Conservation (phyloP, 306 rosid genomes). For the Hippophae tibetana region DNA sequence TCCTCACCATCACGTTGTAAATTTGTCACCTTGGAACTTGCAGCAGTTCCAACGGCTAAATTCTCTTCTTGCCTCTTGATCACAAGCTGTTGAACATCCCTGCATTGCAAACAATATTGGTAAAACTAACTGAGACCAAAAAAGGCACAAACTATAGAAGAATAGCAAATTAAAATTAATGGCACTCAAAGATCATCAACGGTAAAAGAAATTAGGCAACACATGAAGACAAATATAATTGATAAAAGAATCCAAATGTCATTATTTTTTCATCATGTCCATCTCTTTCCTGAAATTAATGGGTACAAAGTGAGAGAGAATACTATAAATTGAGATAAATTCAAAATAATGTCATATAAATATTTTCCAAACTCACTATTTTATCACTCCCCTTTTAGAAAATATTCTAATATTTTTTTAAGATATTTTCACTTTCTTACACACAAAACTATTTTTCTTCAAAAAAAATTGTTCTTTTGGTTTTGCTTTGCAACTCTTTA, state of each 20-base stretch:
- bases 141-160: not conserved
- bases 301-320: too few species aligned
- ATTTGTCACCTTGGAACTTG: constrained; percentile 29
- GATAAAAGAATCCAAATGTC: not conserved
- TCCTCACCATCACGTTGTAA: constrained; percentile 29
- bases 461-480: too few species aligned
- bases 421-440: too few species aligned
- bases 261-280: constrained; percentile 43
- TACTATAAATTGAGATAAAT: too few species aligned
- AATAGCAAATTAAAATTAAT: not conserved
- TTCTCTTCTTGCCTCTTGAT: constrained; percentile 36
- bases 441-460: too few species aligned
- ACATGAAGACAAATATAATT: not conserved
- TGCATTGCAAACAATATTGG: constrained; percentile 12
- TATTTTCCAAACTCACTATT: too few species aligned
- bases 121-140: not conserved
- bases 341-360: too few species aligned
- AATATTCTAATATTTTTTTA: too few species aligned
- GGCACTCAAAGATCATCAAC: not conserved
- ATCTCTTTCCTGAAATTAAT: constrained; percentile 54
- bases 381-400: too few species aligned
- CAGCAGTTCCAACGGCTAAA: constrained; percentile 26
- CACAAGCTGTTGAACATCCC: constrained; percentile 30
- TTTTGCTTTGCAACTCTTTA: too few species aligned
- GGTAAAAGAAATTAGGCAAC: not conserved